Base-by-base conservation (phyloP, 805 yeast species). In the Candida dajiaensis region DNA sequence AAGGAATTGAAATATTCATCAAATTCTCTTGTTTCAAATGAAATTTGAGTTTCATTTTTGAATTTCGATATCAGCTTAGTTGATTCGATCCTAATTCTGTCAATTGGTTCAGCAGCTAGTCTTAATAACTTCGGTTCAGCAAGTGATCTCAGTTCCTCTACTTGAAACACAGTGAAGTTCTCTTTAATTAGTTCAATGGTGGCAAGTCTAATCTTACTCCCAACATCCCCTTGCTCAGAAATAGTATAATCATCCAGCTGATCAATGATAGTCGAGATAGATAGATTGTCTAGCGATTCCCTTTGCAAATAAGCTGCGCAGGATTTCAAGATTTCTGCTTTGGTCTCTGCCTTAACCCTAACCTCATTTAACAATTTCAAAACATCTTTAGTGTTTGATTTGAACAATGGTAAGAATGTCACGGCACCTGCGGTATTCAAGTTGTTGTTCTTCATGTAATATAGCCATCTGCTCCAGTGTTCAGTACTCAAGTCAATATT, bases 201-300 rank as follows among this genome's bases (percentile, higher is more conserved):
- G 0, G 82, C 72, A 1, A 59, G 51, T 41, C 98, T 68, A 1
- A 89, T 76, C 55, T 80, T 75, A 41, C 87, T 78, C 2, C 98
- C 98, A n/a, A 89, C 90, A 66, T 90, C 98, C 10, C 98, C 98
- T 57, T 87, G 85, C 23, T 78, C 78, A 0, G 92, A 85, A 2
- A 76, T 67, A 0, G 95, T 78, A 61, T 89, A 89, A 56, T 90
- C 97, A 50, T 83, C 82, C 13, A 92, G 63, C 29, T 78, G 74
- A 2, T 50, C 52, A 1, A 74, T 38, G 5, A 72, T 26, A 6
- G 4, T 31, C 4, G 6, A 13, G 39, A 55, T 39, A 1, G 9
- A 29, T 2, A 3, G 13, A 1, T 33, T 23, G 0, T 44, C 25
- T 16, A 61, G 28, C 8, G 25, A 15, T 1, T 45, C 33, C 2